Base-by-base conservation (phyloP, 2,329 filamentous ascomycete genomes). In the Neofusicoccum parvum region DNA sequence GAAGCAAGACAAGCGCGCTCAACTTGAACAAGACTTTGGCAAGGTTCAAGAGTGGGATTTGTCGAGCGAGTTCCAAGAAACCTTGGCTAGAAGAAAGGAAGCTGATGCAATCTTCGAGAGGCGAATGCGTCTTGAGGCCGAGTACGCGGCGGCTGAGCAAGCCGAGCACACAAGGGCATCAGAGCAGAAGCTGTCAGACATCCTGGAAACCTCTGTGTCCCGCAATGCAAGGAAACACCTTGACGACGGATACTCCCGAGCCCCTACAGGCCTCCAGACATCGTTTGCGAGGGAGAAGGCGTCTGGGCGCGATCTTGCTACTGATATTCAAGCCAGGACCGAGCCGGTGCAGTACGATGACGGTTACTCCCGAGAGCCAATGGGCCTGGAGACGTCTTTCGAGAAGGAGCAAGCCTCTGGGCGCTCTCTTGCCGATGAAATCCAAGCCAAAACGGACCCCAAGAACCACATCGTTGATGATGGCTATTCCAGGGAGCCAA, bases 21-120 rank as follows among this genome's bases (percentile, higher is more conserved):
- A 65, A 12, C 65, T 78, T 15, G 74, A 78, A 58, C 62, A 69
- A n/a, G 69, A 70, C 1, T 76, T 75, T 48, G 66, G 65, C 4
- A 62, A 69, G 12, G 62, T 65, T 3, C 68, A 69, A 32, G 62
- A 68, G n/a, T 23, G 46, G 14, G 54, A 46, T n/a, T 20, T 23
- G 9, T 46, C 56, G 2, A 20, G 10, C 2, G 27, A 48, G 6
- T 12, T 17, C 27, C 15, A 46, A 11, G 54, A 59, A 15, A 34
- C 15, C 15, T 14, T 59, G 27, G 15, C 23, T 15, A 20, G 11
- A 46, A 68, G 36, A 56, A 67, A 1, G 50, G 56, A 60, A 12
- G 65, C 48, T 14, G 64, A 74, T 11, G 67, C 12, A 17, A 63
- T 63, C 46, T 48, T 23, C 23, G 56, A 46, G 27, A 60, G 12